Conservation (phyloP, 1,284 basidiomycete genomes). For the Exsudoporus floridanus region DNA sequence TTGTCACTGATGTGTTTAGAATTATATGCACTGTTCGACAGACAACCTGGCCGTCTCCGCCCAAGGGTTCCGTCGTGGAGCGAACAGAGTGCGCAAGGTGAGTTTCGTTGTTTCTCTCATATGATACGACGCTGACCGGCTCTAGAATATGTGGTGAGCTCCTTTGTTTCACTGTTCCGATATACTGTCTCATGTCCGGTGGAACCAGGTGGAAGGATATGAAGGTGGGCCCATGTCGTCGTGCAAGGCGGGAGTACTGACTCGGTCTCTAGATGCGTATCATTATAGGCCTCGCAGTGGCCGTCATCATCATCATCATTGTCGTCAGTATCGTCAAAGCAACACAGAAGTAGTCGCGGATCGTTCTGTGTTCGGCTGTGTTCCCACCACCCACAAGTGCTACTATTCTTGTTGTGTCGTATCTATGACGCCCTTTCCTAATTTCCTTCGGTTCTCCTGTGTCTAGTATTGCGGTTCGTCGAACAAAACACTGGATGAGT, state of each 20-base stretch:
- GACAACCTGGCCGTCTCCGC: slow-evolving; percentile 98
- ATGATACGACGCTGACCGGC: slow-evolving; percentile 24
- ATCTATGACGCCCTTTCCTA: slow-evolving; percentile 37
- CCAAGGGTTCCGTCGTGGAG: slow-evolving; percentile 96
- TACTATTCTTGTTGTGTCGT: slow-evolving; percentile 33
- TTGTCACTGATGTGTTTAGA: background rate
- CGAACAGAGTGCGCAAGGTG: slow-evolving; percentile 97
- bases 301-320: slow-evolving; percentile 89
- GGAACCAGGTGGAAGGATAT: slow-evolving; percentile 90
- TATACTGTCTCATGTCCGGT: slow-evolving; percentile 10
- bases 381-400: slow-evolving; percentile 4
- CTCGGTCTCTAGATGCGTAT: slow-evolving; percentile 69
- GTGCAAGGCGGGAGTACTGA: slow-evolving; percentile 9
- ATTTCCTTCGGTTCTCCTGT: slow-evolving; percentile 23
- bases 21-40: slow-evolving; percentile 33
- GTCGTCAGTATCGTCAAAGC: slow-evolving; percentile 90
- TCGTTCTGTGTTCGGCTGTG: background rate
- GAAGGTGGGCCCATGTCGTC: slow-evolving; percentile 58
- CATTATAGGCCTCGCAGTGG: slow-evolving; percentile 85
- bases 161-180: background rate
- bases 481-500: slow-evolving; percentile 17
- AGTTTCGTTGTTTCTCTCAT: slow-evolving; percentile 36
- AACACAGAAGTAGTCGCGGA: slow-evolving; percentile 46
- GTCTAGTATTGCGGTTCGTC: slow-evolving; percentile 15
- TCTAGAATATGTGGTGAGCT: slow-evolving; percentile 81